Percentiles rank a stretch among this genome's conserved stretches.
Conservation (phyloP, 2,329 filamentous ascomycete genomes). For the Ceratocystis harringtonii region DNA sequence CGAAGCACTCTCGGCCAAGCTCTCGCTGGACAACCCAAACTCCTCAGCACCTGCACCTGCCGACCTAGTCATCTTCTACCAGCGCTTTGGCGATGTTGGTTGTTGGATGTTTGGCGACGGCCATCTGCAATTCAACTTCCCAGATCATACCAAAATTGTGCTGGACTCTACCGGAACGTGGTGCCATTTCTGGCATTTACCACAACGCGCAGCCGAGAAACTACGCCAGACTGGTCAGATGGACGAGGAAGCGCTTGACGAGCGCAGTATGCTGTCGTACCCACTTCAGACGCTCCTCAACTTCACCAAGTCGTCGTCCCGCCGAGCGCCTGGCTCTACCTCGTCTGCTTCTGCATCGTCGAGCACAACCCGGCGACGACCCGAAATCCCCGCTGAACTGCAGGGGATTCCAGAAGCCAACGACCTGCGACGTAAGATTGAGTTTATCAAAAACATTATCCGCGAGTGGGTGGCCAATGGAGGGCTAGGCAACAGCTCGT, state of each 20-base stretch:
- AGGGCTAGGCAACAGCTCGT: slow-evolving; percentile 52
- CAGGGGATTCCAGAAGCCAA: slow-evolving; percentile 56
- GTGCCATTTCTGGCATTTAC: slow-evolving; percentile 65
- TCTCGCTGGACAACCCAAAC: slow-evolving; percentile 7
- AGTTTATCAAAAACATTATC: slow-evolving; percentile 54
- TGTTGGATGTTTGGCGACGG: slow-evolving; percentile 73
- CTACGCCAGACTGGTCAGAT: slow-evolving; percentile 52
- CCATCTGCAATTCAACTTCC: slow-evolving; percentile 72
- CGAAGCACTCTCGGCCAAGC: slow-evolving; percentile 8
- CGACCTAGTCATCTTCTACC: slow-evolving; percentile 64
- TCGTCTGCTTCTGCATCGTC: slow-evolving; percentile 26
- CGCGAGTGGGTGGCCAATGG: slow-evolving; percentile 56
- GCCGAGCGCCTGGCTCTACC: slow-evolving; percentile 20
- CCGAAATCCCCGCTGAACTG: slow-evolving; percentile 44
- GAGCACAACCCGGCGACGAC: slow-evolving; percentile 35
- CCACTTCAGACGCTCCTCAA: slow-evolving; percentile 60
- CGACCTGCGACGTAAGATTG: slow-evolving; percentile 56
- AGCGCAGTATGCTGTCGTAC: slow-evolving; percentile 56
- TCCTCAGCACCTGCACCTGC: slow-evolving; percentile 22
- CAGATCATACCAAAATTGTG: slow-evolving; percentile 74
- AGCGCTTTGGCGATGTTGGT: slow-evolving; percentile 64
- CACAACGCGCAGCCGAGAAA: slow-evolving; percentile 51
- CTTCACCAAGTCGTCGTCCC: slow-evolving; percentile 38
- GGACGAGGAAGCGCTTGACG: slow-evolving; percentile 52
- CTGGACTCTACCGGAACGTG: slow-evolving; percentile 58